Evolutionary conservation across 345 rosid species (phyloP).

Genomic region (Sisymbrium irio): DNA sequence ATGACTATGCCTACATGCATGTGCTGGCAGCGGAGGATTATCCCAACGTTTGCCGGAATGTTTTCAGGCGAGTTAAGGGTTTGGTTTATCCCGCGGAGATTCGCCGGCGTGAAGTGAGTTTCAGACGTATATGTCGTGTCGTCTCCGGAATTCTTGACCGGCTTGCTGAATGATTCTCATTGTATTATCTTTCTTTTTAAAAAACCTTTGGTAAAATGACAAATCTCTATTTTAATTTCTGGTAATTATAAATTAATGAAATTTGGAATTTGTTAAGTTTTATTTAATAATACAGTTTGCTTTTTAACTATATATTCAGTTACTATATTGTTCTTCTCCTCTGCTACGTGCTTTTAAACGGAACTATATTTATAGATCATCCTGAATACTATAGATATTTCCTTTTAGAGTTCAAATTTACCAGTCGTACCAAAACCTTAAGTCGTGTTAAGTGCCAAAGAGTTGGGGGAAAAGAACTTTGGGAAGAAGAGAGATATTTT

Average conservation of each 20-base stretch:
- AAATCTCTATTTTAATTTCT: not conserved
- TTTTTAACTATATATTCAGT: too few species aligned
- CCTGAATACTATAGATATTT: not conserved
- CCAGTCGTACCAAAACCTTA: not conserved
- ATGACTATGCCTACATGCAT: constrained; percentile 73
- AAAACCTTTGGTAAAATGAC: not conserved
- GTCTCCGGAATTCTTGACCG: constrained; percentile 57
- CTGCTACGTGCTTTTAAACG: not conserved
- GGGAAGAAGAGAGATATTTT: not conserved
- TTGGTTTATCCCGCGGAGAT: constrained; percentile 62
- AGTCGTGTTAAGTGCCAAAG: constrained; percentile 21
- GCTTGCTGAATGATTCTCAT: constrained; percentile 30
- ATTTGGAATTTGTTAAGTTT: not conserved
- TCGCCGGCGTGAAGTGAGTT: constrained; percentile 55
- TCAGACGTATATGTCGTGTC: constrained; percentile 72
- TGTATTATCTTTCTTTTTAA: not conserved
- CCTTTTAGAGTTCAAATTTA: not conserved
- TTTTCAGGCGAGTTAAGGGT: constrained; percentile 45
- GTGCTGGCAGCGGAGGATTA: constrained; percentile 67
- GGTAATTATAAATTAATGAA: not conserved
- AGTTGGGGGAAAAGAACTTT: constrained; percentile 3
- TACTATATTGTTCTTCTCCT: not conserved
- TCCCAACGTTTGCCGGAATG: constrained; percentile 63
- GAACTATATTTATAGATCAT: not conserved
- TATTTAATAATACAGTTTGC: too few species aligned